These are phyloP conservation scores for Fusarium pininemorale DNA, from an alignment of 2,329 filamentous ascomycete genomes.

Conservation along the genomic window DNA sequence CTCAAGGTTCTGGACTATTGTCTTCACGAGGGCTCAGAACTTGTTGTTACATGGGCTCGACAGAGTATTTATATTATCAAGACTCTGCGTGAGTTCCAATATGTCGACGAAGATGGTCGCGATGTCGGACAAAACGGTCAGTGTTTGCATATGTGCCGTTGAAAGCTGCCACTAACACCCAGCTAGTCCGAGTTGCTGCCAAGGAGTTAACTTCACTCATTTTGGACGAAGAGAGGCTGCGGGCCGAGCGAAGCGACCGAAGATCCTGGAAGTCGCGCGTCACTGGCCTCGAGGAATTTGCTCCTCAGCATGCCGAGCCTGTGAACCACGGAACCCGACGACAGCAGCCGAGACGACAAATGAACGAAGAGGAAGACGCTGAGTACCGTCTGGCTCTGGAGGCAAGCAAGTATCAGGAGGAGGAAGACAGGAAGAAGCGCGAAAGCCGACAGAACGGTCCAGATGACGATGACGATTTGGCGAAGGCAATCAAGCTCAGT, in stretches of 20 bases:
- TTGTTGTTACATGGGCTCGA: conserved; percentile 96
- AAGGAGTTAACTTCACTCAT: conserved; percentile 95
- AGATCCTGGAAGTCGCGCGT: conserved; percentile 98
- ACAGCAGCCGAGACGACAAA: conserved; percentile 60
- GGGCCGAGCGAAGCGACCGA: conserved; percentile 88
- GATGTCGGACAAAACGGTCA: conserved; percentile 97
- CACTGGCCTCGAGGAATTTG: conserved; percentile 87
- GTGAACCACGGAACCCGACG: conserved; percentile 43
- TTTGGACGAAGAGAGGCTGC: conserved; percentile 90
- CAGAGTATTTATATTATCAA: conserved; percentile 99
- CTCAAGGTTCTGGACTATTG: conserved; percentile 98
- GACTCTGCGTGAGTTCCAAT: conserved; percentile 95
- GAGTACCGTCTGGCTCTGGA: conserved; percentile 93
- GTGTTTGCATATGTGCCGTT: conserved; percentile 41
- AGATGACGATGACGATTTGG: conserved; percentile 86
- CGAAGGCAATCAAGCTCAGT: conserved; percentile 94
- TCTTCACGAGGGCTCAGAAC: conserved; percentile 93
- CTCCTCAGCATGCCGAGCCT: conserved; percentile 54
- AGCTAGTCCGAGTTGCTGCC: conserved; percentile 86
- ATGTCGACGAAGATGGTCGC: conserved; percentile 92
- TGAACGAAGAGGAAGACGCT: conserved; percentile 82
- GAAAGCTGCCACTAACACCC: conserved; percentile 27
- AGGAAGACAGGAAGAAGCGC: conserved; percentile 84
- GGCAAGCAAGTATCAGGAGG: conserved; percentile 93
- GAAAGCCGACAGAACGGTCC: conserved; percentile 64